Base-by-base conservation (phyloP, 352 stramenopile species). In the Halophytophthora polymorphica region DNA sequence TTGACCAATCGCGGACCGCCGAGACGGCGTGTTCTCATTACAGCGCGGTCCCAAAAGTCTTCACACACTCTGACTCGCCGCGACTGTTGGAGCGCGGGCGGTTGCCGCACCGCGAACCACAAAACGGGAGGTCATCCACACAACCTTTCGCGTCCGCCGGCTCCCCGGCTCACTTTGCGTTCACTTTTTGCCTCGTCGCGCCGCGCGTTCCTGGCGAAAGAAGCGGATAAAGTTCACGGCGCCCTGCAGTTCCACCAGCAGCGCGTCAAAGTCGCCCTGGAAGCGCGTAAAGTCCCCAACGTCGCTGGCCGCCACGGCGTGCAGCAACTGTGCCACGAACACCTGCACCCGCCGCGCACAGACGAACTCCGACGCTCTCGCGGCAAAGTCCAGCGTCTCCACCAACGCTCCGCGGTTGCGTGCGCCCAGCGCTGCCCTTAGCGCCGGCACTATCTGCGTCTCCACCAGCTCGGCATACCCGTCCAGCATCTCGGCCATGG, bases 401-500 rank as follows among this genome's bases (percentile, higher is more conserved):
- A 91, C 65, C 22, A 88, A 56, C 18, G 66, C 59, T 0, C 62
- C 66, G 34, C 78, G 73, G 46, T 81, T 81, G 23, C 63, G 59
- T 3, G 50, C 42, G 4, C 44, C 62, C 35, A 87, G 46, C 5
- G 77, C 79, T 0, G 38, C 41, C 12, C 48, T 41, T 6, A 91
- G 51, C 14, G 73, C 72, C 13, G 73, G 73, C 1, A 66, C 28
- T 45, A 91, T 82, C 8, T 86, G 73, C 8, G 66, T 64, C 13
- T 71, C 45, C 17, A 72, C 71, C 41, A 91, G 55, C 33, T 89
- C 76, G 12, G 69, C 57, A 39, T 76, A 91, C 0, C 81, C 81
- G 35, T 86, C 65, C 10, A 91, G 61, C 81, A 91, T 91, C 39
- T 89, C 81, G 3, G 69, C 43, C 56, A 87, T 66, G 7, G 76